Evolutionary conservation across 2,329 filamentous ascomycete genomes (phyloP).

Genomic region (Trichoderma sp.): DNA sequence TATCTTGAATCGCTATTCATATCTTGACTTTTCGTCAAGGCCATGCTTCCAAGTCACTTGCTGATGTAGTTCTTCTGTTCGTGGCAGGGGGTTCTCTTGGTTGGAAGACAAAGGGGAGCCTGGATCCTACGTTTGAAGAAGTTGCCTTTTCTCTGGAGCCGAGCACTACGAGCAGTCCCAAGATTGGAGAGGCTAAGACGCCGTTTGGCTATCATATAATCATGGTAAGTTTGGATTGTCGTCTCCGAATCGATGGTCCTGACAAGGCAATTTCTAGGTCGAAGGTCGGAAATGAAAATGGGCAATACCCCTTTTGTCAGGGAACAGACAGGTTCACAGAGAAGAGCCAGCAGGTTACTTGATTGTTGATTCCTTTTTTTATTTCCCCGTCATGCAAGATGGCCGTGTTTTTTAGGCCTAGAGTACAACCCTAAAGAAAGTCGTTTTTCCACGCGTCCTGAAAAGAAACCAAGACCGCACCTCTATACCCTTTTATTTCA

Average conservation of each 20-base stretch:
- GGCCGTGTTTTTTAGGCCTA: slow-evolving; percentile 42
- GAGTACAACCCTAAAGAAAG: slow-evolving; percentile 46
- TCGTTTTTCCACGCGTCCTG: slow-evolving; percentile 39
- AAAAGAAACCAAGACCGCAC: slow-evolving; percentile 39
- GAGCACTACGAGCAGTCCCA: slow-evolving; percentile 65
- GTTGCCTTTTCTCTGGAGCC: slow-evolving; percentile 70
- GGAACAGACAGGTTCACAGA: not conserved
- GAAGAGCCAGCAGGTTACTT: slow-evolving; percentile 1
- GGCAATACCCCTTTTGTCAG: not conserved
- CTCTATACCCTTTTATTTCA: slow-evolving; percentile 47
- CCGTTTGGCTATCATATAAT: slow-evolving; percentile 78
- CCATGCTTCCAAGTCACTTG: not conserved
- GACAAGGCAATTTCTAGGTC: slow-evolving; percentile 8
- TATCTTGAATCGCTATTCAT: slow-evolving; percentile 35
- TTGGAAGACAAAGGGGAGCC: slow-evolving; percentile 69
- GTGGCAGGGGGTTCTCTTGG: slow-evolving; percentile 66
- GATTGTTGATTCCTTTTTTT: slow-evolving; percentile 40
- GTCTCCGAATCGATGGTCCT: not conserved
- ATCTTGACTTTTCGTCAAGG: too few species aligned
- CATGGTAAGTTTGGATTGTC: slow-evolving; percentile 58
- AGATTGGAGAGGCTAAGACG: slow-evolving; percentile 72
- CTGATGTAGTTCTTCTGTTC: not conserved
- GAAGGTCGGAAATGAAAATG: slow-evolving; percentile 25
- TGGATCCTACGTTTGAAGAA: slow-evolving; percentile 71
- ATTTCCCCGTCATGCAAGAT: slow-evolving; percentile 44